Evolutionary conservation across 495 filamentous ascomycete genomes (phyloP), one percentile per base, ranked within the genome.

Genomic region (Hypoxylon intermedium): DNA sequence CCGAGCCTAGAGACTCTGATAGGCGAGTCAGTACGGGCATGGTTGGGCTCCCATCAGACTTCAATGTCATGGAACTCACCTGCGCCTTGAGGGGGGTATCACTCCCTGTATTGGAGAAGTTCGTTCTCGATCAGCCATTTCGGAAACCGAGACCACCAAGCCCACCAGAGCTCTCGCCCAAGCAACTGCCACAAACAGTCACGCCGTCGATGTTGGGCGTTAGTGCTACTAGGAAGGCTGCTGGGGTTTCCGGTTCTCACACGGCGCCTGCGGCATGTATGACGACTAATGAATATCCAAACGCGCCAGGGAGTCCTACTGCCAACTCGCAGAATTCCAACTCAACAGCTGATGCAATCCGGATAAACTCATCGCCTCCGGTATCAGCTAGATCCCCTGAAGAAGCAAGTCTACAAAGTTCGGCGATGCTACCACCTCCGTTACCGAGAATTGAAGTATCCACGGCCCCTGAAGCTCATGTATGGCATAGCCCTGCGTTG

Each of bases 21-120:
- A 69, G 70, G 38, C 57, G 70, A 47, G 42, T 72, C n/a, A 74
- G 69, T 46, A 74, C 71, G 33, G 73, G 71, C 15, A 70, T 72
- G 61, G 67, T 74, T 15, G 53, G 61, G 9, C 58, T 70, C 12
- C 62, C 68, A 59, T 67, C 63, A 43, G 60, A 68, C 20, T 44
- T 64, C 9, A 53, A 60, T 24, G 38, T 59, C 21, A 54, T 67
- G 46, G 53, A 71, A 24, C 54, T 67, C 37, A 42, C 60, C 18
- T 61, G 36, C 38, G 58, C 52, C 1, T 28, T 65, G 9, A 68
- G 70, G 20, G 68, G 68, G 3, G 65, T 68, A 0, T 74, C 74
- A 1, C 67, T 74, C n/a, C 74, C 74, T 6, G 58, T 63, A 20
- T 50, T 74, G 11, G 58, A 69, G 38, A 67, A 56, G 9, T 71